Conservation (phyloP, 805 yeast species). For the Saturnispora serradocipensis region DNA sequence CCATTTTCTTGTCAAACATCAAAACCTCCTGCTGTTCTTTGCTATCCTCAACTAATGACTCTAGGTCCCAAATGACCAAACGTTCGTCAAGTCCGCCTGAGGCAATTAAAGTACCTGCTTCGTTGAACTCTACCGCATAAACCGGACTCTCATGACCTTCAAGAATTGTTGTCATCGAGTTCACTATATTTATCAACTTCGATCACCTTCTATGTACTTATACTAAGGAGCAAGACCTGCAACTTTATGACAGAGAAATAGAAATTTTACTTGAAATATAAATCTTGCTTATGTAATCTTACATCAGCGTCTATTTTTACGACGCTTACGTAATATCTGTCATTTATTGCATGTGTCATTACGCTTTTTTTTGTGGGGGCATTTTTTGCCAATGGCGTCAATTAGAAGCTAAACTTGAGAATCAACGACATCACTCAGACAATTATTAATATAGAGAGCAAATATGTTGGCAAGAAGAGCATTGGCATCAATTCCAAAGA, state of each 20-base stretch:
- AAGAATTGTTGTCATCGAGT: conserved; percentile 16
- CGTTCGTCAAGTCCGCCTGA: conserved; percentile 53
- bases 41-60: not conserved
- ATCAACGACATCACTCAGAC: not conserved
- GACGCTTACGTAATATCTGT: conserved; percentile 1
- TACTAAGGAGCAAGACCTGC: no score
- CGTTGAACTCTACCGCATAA: conserved; percentile 41
- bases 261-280: not conserved
- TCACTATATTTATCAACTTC: not conserved
- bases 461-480: conserved; percentile 34
- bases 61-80: conserved; percentile 19
- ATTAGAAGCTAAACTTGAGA: not conserved
- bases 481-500: conserved; percentile 24
- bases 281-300: not conserved
- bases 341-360: not conserved
- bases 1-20: conserved; percentile 23
- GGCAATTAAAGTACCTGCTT: conserved; percentile 43
- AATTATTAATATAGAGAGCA: not conserved
- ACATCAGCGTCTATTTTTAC: not conserved
- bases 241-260: no score
- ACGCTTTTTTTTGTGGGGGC: not conserved
- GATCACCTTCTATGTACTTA: not conserved
- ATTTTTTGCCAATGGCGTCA: not conserved
- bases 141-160: conserved; percentile 50
- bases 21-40: conserved; percentile 19